Percentiles rank a stretch among this genome's conserved stretches.
Evolutionary conservation across 805 yeast genomes (phyloP).

Genomic region (Metschnikowia kofuensis): DNA sequence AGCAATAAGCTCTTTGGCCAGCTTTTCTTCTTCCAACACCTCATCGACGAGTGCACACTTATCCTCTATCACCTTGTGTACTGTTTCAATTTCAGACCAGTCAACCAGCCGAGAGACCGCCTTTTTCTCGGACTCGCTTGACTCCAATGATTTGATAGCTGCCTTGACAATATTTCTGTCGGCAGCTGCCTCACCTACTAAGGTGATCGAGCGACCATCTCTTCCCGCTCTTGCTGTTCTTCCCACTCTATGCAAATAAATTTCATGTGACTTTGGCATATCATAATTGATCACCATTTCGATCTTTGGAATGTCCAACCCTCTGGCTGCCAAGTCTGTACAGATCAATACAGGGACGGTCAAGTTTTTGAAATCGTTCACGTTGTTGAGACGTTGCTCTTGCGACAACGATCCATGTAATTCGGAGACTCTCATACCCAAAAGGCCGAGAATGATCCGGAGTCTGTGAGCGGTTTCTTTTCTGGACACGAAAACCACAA

Average conservation of each 20-base stretch:
- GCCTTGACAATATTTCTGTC: constrained; percentile 91
- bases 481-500: constrained; percentile 87
- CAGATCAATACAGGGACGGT: constrained; percentile 86
- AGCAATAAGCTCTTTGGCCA: constrained; percentile 76
- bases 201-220: constrained; percentile 87
- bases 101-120: constrained; percentile 90
- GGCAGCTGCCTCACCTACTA: constrained; percentile 87
- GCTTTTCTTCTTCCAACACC: constrained; percentile 81
- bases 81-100: constrained; percentile 77
- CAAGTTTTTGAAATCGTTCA: constrained; percentile 76
- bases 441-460: constrained; percentile 68
- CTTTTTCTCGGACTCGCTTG: constrained; percentile 36
- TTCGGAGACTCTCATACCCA: constrained; percentile 77
- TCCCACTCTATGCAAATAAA: constrained; percentile 96
- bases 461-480: constrained; percentile 88
- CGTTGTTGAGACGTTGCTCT: constrained; percentile 87
- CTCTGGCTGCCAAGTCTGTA: constrained; percentile 98
- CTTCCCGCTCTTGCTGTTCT: constrained; percentile 99
- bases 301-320: constrained; percentile 97
- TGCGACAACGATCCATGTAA: constrained; percentile 82
- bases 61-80: constrained; percentile 57
- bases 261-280: constrained; percentile 90
- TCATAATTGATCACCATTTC: constrained; percentile 93
- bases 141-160: constrained; percentile 67
- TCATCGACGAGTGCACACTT: constrained; percentile 66